These are phyloP conservation scores for Pichia nakasei DNA, from an alignment of 805 yeast genomes.

Conservation along the genomic window DNA sequence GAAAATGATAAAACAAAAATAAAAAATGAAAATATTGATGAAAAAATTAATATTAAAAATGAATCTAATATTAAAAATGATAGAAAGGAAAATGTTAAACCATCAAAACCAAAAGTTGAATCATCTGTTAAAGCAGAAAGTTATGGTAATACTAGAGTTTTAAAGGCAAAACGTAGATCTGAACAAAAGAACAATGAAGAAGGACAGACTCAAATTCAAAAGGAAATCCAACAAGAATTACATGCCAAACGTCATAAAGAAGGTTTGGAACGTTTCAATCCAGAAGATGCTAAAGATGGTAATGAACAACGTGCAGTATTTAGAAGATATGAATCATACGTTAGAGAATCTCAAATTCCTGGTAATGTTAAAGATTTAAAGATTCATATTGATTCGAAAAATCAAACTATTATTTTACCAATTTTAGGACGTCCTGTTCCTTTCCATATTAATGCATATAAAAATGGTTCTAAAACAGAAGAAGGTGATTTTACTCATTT, in stretches of 20 bases:
- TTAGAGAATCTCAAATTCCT: slow-evolving; percentile 90
- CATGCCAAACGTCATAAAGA: slow-evolving; percentile 82
- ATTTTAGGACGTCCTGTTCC: slow-evolving; percentile 96
- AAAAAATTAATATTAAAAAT: slow-evolving; percentile 1
- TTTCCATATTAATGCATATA: slow-evolving; percentile 89
- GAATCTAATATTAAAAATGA: slow-evolving; percentile 2
- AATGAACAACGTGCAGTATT: slow-evolving; percentile 64
- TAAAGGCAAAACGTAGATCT: slow-evolving; percentile 71
- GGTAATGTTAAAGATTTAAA: slow-evolving; percentile 70
- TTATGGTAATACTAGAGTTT: slow-evolving; percentile 47
- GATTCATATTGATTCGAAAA: slow-evolving; percentile 78
- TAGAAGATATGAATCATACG: slow-evolving; percentile 88
- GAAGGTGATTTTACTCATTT: slow-evolving; percentile 92
- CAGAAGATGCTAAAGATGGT: slow-evolving; percentile 61
- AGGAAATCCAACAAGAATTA: slow-evolving; percentile 71
- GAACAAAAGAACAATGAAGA: slow-evolving; percentile 70
- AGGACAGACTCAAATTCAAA: slow-evolving; percentile 68
- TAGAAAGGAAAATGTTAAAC: slow-evolving; percentile 1
- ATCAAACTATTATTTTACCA: slow-evolving; percentile 85
- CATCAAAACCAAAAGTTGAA: neutral
- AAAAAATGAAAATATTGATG: slow-evolving; percentile 1
- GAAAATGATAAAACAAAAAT: slow-evolving; percentile 25
- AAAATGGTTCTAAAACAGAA: slow-evolving; percentile 89
- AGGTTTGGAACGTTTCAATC: slow-evolving; percentile 74
- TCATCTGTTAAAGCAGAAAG: slow-evolving; percentile 10